Evolutionary conservation across 2,329 filamentous ascomycete species (phyloP), one percentile per base, ranked within the genome.

Genomic region (Fonsecaea pedrosoi): DNA sequence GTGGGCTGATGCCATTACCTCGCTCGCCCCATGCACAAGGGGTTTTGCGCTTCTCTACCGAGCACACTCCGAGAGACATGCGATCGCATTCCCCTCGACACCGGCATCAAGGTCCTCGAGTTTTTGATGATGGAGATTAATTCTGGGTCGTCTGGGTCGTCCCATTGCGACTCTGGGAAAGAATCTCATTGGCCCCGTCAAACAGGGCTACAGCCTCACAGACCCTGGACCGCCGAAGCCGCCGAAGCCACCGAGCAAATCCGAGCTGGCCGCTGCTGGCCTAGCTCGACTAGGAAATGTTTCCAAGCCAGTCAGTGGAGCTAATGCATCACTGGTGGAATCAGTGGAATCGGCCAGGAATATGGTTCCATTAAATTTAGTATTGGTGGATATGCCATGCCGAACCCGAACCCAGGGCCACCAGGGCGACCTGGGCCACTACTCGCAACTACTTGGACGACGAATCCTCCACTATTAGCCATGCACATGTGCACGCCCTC

Each of bases 241-340:
- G 45, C 45, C 45, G 45, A 50, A 50, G 45, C 25, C 18, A 50
- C 45, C 45, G 45, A 50, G 45, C 45, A 50, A 50, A 25, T 21
- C 45, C 45, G 45, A 50, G 45, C 45, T 25, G 9, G 18, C 45
- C 45, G 25, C 25, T 25, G 25, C 25, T 25, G 25, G 25, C 2
- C 25, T 50, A 25, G 10, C 45, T 25, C 45, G 7, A 50, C 25
- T 50, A 12, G 45, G 45, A 8, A 3, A 25, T 9, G 18, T 12
- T 50, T 25, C 21, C 45, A 25, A 25, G 18, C 18, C 18, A 50
- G 45, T 18, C 7, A 5, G 45, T 12, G 21, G 10, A 25, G 7
- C 45, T 50, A 50, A 50, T 50, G 45, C 45, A 25, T 50, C 7
- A 50, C 45, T 25, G 45, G 45, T 21, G 45, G 18, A 25, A 50